Percentiles rank a stretch among this genome's conserved stretches.
Evolutionary conservation across 768 basidiomycete species (phyloP).

Genomic region (Collybia sp.): DNA sequence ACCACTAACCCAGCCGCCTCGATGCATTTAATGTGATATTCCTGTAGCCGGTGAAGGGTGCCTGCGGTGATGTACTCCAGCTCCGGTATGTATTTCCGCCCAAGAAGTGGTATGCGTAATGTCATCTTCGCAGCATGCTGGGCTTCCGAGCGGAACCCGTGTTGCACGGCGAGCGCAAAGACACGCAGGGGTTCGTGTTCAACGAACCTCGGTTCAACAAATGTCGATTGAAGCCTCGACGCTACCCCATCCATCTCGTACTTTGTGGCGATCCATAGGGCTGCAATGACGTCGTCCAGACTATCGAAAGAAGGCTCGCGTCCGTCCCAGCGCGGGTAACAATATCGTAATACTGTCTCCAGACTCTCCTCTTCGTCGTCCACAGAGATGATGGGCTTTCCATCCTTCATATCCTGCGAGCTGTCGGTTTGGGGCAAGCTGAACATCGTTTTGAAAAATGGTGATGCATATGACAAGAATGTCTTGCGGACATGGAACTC

Average conservation of each 20-base stretch:
- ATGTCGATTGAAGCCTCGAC: conserved; percentile 6
- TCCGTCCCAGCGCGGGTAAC: neutral
- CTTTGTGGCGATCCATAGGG: conserved; percentile 12
- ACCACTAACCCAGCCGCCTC: conserved; percentile 7
- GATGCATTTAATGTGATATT: conserved; percentile 24
- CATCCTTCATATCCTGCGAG: conserved; percentile 6
- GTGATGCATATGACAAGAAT: conserved; percentile 6
- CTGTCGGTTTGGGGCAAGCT: conserved; percentile 2
- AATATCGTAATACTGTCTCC: neutral
- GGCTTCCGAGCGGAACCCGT: conserved; percentile 9
- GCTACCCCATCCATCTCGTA: conserved; percentile 19
- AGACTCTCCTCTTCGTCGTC: conserved; percentile 5
- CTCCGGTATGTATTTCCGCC: conserved; percentile 19
- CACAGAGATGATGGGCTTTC: conserved; percentile 1
- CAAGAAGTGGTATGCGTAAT: conserved; percentile 11
- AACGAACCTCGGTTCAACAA: conserved; percentile 11
- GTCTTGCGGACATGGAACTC: conserved; percentile 5
- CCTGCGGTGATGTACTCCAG: conserved; percentile 24
- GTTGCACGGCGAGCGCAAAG: conserved; percentile 13
- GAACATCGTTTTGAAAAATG: conserved; percentile 6
- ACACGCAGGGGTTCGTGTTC: conserved; percentile 11
- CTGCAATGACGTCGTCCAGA: conserved; percentile 9
- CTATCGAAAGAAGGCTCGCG: neutral
- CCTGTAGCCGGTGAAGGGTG: conserved; percentile 21
- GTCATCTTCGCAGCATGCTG: conserved; percentile 13